phyloP scores from a whole-genome alignment of 495 filamentous ascomycete genomes.

The Podospora pseudoanserina region DNA sequence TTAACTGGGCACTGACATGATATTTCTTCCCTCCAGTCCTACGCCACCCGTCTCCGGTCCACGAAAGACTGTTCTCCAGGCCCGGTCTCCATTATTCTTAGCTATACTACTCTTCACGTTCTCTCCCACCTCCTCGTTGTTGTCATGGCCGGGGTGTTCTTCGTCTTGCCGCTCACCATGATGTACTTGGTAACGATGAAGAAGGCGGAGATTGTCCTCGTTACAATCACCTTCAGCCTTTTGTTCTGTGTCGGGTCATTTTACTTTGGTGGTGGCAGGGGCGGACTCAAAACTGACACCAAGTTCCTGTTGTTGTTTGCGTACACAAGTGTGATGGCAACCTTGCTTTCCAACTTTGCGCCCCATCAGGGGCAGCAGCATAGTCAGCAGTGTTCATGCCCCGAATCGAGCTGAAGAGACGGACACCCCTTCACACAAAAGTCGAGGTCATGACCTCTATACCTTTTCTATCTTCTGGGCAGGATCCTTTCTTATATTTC shows the following conservation, averaged over 20 bases:
- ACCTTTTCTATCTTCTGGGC: no score
- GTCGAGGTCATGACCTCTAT: no score
- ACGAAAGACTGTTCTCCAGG: no score
- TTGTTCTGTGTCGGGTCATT: slow-evolving; percentile 3
- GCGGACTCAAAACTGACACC: background rate
- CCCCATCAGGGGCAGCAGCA: background rate
- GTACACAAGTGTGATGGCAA: slow-evolving; percentile 4
- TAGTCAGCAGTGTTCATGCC: no score
- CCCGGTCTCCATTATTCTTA: background rate
- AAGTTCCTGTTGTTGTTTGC: slow-evolving; percentile 6
- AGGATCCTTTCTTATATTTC: no score
- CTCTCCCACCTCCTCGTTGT: background rate
- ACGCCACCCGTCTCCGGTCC: no score
- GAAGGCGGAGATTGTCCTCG: background rate
- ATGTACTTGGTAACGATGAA: background rate
- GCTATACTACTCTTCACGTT: background rate
- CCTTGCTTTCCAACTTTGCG: background rate
- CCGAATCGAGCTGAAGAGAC: no score
- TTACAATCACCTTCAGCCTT: background rate
- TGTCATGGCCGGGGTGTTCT: background rate
- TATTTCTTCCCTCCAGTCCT: background rate
- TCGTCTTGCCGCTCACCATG: background rate
- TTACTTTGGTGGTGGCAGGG: background rate
- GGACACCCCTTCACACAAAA: no score
- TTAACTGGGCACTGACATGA: background rate